Conservation (phyloP, 2,329 filamentous ascomycete species). For the Clonostachys rosea region DNA sequence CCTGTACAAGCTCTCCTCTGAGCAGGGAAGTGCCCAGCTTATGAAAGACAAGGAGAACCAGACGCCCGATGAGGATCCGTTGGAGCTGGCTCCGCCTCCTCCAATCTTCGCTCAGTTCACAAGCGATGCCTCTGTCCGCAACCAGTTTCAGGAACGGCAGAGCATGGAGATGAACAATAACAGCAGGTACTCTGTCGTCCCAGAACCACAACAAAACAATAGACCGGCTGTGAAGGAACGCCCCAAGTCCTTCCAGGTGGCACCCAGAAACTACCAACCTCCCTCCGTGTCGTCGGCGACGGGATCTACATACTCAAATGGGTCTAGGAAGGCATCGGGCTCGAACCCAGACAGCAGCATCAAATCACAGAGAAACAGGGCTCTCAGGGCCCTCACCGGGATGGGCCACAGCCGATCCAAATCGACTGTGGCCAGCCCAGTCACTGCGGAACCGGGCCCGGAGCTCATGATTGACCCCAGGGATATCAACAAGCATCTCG, state of each 20-base stretch:
- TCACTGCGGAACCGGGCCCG: conserved; percentile 19
- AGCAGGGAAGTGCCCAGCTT: conserved; percentile 40
- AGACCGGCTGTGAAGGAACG: conserved; percentile 29
- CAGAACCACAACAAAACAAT: conserved; percentile 9
- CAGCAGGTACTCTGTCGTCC: conserved; percentile 1
- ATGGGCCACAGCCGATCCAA: conserved; percentile 30
- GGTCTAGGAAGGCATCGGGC: background rate
- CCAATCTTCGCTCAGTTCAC: conserved; percentile 77
- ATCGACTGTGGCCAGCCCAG: conserved; percentile 22
- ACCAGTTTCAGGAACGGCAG: conserved; percentile 9
- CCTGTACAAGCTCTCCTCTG: conserved; percentile 47
- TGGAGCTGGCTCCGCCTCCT: conserved; percentile 11
- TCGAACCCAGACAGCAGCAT: conserved; percentile 5
- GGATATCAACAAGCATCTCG: conserved; percentile 52
- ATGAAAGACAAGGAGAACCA: conserved; percentile 78
- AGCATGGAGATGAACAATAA: conserved; percentile 15
- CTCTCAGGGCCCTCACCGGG: conserved; percentile 30
- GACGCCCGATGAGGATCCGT: conserved; percentile 40
- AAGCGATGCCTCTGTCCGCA: conserved; percentile 14
- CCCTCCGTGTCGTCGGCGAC: background rate
- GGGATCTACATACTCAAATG: background rate
- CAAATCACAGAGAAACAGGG: conserved; percentile 34
- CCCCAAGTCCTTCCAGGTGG: conserved; percentile 45
- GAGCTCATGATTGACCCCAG: conserved; percentile 49
- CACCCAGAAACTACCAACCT: conserved; percentile 2